Evolutionary conservation across 148 eudicot species (phyloP), one percentile per base, ranked within the genome.

Genomic region (Nepenthes gracilis): DNA sequence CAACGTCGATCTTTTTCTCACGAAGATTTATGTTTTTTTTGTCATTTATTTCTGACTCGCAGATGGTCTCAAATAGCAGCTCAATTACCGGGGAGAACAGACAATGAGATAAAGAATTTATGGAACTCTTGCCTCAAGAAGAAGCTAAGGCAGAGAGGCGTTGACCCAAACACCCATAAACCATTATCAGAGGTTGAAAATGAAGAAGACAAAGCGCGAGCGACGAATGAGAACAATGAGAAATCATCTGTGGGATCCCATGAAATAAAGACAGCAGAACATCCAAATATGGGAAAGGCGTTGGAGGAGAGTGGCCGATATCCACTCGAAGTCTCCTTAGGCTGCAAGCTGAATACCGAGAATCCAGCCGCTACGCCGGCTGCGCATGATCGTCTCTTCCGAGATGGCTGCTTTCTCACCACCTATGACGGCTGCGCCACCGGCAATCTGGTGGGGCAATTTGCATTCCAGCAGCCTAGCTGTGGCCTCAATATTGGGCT

Each of bases 1-100:
- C 23, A 23, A 23, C 23, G 23, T 23, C 23, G 23, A 23, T 23
- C 23, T 23, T 23, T 23, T 23, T 23, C 23, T 23, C 23, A 23
- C 23, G 23, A 23, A 23, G 23, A 23, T 23, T 23, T 23, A 23
- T 23, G 23, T 23, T 23, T 23, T 23, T 23, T 23, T 23, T 10
- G 14, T 14, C 47, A 4, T 0, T n/a, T 2, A 12, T n/a, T 52
- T 52, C n/a, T 52, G 32, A 12, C 14, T 13, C 36, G 51, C 66
- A 91, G 97, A 67, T 91, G 97, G 97, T 91, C 97, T 36, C 97
- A 87, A 60, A 91, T 91, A 68, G 97, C 97, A 32, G 87, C 95
- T 35, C 91, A 81, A 62, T 62, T 91, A 54, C 92, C 95, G 0
- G 97, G 97, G 75, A 76, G 97, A 75, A 91, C 97, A 0, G 97